Evolutionary conservation across 2,329 filamentous ascomycete genomes (phyloP), one percentile per base, ranked within the genome.

Genomic region (Cordyceps tenuipes): DNA sequence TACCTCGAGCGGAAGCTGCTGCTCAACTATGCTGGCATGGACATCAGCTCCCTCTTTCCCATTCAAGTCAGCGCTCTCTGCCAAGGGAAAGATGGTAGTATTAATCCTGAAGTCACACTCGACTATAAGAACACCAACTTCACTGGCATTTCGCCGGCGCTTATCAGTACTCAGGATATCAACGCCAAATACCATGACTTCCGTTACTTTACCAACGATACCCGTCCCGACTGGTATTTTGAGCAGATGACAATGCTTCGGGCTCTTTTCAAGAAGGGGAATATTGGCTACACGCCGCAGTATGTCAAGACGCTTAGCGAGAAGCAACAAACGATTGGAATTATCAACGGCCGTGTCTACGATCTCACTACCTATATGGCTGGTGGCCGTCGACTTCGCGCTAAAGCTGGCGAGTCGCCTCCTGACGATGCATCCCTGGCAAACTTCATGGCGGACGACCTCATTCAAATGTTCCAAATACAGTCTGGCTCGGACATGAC

Each of bases 11-110:
- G 64, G 39, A 84, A 84, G 63, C 75, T 79, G 8, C 74, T 97
- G 51, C 78, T 88, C 64, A 87, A 89, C 66, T 99, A 97, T 67
- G 92, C 89, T 52, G 94, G 94, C 57, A 76, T 84, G 48, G 95
- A 99, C 68, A 87, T 92, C n/a, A 95, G 90, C 23, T 79, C 82
- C 44, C 80, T 99, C 12, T 99, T 99, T 76, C 94, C 95, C 0
- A 81, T 99, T 0, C 94, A 99, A 71, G 93, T 99, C 17, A 95
- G 88, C 5, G 91, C 93, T 48, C 81, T 99, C 43, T 99, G 94
- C 73, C 83, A 88, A 62, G 94, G 93, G 61, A 83, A 82, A 36
- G 79, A 86, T 64, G 89, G 88, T 23, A 70, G 68, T 1, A 76
- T 85, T 48, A 81, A 90, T 68, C 82, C 82, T 3, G 81, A 85